Base-by-base conservation (phyloP, 208 protist species). In the Trypanosoma congolense region DNA sequence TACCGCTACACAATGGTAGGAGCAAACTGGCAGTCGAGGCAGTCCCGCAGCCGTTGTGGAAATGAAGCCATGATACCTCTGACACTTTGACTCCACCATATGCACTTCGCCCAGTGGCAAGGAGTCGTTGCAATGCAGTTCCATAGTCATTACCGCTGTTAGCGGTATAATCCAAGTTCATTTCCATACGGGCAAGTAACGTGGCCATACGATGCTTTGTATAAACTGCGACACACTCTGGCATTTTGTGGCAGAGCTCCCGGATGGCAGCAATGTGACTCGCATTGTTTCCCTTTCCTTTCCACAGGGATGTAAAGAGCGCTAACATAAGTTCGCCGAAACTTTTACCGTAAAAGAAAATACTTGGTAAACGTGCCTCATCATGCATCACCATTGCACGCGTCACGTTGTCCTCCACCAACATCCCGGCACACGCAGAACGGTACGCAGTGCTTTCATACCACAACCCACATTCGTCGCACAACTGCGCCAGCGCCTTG, bases 1-100 rank as follows among this genome's bases (percentile, higher is more conserved):
- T 68, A 0, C 64, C 77, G 19, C 56, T 46, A 56, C 69, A 82
- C n/a, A 67, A 51, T 1, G 58, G 42, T 1, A 91, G 56, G 26
- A 91, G 63, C 2, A 59, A 0, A 9, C 14, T 6, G 18, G 73
- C 66, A 28, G 76, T 91, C 19, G 55, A 46, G 5, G 5, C 38
- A 9, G 62, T 79, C 21, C 83, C 83, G 21, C 58, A 31, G 21
- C 29, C n/a, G 31, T 59, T 38, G 44, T 49, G 46, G 51, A 58
- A 76, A 61, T 62, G 56, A 33, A 61, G 24, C 24, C 28, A 40
- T 9, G 18, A 21, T 25, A 33, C 45, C 14, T 8, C 25, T n/a
- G 44, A 21, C 12, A 14, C 4, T 30, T 44, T 18, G 0, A 24
- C 29, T 16, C 53, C 45, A 18, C 14, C 24, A 12, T 26, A 31